These are phyloP conservation scores for Sporisorium reilianum DNA, from an alignment of 1,284 basidiomycete genomes.

Conservation along the genomic window DNA sequence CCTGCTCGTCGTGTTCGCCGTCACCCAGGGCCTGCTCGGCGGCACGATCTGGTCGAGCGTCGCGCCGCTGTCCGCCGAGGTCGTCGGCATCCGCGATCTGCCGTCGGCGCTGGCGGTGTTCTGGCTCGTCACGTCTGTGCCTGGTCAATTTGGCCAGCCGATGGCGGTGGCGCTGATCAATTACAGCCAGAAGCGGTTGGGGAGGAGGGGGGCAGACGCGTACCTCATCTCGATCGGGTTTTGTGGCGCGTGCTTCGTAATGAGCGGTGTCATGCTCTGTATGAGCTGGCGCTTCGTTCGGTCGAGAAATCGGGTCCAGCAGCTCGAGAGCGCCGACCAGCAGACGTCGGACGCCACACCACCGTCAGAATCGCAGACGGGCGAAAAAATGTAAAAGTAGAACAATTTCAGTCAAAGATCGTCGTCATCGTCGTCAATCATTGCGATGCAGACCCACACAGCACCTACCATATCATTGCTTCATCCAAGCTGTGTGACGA, in stretches of 20 bases:
- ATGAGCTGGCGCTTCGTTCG: constrained; percentile 68
- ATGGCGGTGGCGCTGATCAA: constrained; percentile 70
- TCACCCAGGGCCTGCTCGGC: constrained; percentile 70
- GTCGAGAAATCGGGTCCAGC: constrained; percentile 12
- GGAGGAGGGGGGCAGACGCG: constrained; percentile 61
- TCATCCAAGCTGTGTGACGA: too few relatives aligned
- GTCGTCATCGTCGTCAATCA: not conserved
- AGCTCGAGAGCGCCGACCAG: constrained; percentile 10
- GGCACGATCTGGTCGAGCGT: constrained; percentile 70
- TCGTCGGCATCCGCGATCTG: constrained; percentile 71
- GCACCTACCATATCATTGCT: too few relatives aligned
- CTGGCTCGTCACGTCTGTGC: constrained; percentile 69
- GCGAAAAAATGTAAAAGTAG: constrained; percentile 4
- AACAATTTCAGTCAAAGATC: not conserved
- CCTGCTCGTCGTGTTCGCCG: constrained; percentile 70
- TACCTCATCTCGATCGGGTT: constrained; percentile 70
- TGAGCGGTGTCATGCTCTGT: constrained; percentile 61
- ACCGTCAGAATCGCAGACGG: not conserved
- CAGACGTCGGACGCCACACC: not conserved
- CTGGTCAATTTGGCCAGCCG: constrained; percentile 69
- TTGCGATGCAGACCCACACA: not conserved
- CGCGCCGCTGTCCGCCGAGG: constrained; percentile 67
- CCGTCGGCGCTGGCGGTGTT: constrained; percentile 70
- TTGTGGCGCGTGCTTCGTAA: constrained; percentile 68
- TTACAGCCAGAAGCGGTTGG: constrained; percentile 64